A percentile compares a stretch with the other conserved stretches of the same genome.
Evolutionary conservation across 176 grass and related monocot species (phyloP).

Genomic region (Phyllostachys edulis): DNA sequence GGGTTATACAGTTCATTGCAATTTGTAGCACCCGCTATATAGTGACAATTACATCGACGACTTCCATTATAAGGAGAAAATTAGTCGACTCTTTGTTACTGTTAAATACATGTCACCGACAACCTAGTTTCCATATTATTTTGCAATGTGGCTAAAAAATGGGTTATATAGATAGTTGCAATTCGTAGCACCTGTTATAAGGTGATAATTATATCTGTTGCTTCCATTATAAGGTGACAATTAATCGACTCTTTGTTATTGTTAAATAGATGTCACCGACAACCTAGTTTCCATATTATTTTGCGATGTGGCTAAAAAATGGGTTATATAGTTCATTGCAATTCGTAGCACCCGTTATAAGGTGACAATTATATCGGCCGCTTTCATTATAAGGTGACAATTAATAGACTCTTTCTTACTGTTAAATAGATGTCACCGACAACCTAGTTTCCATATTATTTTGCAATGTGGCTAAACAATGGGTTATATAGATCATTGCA

Average conservation of each 20-base stretch:
- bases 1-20: not conserved
- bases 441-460: not conserved
- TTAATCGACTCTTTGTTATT: not conserved
- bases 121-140: not conserved
- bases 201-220: too few relatives aligned
- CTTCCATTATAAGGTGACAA: not conserved
- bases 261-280: not conserved
- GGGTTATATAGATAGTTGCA: not conserved
- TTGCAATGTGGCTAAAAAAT: not conserved
- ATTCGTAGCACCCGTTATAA: not conserved
- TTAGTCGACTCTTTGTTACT: not conserved
- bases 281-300: not conserved
- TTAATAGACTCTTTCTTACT: not conserved
- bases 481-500: not conserved
- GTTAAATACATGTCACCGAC: not conserved
- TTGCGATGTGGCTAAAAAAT: not conserved
- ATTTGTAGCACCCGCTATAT: not conserved
- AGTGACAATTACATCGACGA: not conserved
- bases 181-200: not conserved
- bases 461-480: not conserved
- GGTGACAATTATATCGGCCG: too few relatives aligned
- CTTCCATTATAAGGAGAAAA: not conserved
- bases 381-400: not conserved
- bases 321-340: not conserved
- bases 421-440: not conserved